Evolutionary conservation across 129 eudicot species (phyloP).

Genomic region (Chrysanthemum makinoi): DNA sequence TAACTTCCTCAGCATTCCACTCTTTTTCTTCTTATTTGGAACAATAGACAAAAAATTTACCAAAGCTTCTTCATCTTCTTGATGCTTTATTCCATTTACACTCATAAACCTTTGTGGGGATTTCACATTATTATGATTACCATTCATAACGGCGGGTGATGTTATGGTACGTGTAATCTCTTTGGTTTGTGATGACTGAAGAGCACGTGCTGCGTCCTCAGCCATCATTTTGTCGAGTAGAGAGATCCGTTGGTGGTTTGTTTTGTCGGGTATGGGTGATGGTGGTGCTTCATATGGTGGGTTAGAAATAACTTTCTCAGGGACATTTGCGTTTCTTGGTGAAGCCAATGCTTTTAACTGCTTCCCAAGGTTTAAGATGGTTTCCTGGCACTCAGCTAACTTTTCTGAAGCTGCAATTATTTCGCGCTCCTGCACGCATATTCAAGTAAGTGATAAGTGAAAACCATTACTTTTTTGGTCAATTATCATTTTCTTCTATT

Average conservation of each 20-base stretch:
- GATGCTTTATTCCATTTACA: slow-evolving; percentile 34
- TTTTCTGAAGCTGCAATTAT: slow-evolving; percentile 84
- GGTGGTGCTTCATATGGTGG: slow-evolving; percentile 36
- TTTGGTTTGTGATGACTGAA: slow-evolving; percentile 37
- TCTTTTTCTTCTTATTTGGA: slow-evolving; percentile 48
- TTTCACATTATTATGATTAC: slow-evolving; percentile 21
- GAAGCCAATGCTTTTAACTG: slow-evolving; percentile 80
- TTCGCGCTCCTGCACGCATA: slow-evolving; percentile 59
- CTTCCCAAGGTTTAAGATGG: slow-evolving; percentile 80
- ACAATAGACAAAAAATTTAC: slow-evolving; percentile 57
- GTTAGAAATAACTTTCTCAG: slow-evolving; percentile 38
- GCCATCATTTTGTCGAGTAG: slow-evolving; percentile 81
- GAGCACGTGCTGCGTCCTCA: slow-evolving; percentile 51
- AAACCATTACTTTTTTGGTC: too few relatives aligned
- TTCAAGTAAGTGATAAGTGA: neutral
- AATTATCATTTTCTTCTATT: too few relatives aligned
- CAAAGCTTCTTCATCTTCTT: slow-evolving; percentile 41
- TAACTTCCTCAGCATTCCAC: slow-evolving; percentile 50
- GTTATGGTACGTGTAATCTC: slow-evolving; percentile 35
- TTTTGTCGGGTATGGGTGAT: slow-evolving; percentile 29
- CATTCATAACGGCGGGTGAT: slow-evolving; percentile 30
- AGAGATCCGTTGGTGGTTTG: slow-evolving; percentile 48
- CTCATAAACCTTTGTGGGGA: slow-evolving; percentile 27
- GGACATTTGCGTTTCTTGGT: slow-evolving; percentile 48
- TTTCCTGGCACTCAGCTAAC: slow-evolving; percentile 95